Percentiles rank a stretch among this genome's conserved stretches.
phyloP scores from a whole-genome alignment of 441 rosid genomes.

The Brassica balearica region DNA sequence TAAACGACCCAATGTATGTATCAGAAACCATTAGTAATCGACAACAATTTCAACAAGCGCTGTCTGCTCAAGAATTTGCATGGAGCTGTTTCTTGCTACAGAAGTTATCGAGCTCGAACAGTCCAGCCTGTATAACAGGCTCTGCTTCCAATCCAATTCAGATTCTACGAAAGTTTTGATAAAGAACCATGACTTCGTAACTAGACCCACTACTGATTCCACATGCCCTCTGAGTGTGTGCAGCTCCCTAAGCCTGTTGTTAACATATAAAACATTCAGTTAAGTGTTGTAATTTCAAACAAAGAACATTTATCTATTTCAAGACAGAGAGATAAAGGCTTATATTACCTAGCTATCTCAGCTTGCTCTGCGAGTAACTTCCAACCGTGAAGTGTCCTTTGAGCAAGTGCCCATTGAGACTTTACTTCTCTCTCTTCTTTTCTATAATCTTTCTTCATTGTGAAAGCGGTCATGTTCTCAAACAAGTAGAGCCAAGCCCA shows the following conservation, averaged over 20 bases:
- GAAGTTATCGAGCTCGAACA: too few species aligned
- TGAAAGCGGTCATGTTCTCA: slow-evolving; percentile 91
- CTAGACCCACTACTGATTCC: too few species aligned
- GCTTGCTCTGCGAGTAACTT: slow-evolving; percentile 90
- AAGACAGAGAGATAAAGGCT: background rate
- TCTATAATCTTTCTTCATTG: slow-evolving; percentile 85
- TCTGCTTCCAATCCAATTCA: too few species aligned
- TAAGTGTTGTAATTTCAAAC: background rate
- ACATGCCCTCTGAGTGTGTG: too few species aligned
- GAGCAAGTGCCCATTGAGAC: slow-evolving; percentile 86
- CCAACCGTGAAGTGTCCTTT: slow-evolving; percentile 80
- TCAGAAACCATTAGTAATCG: slow-evolving; percentile 30
- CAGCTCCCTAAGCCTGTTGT: slow-evolving; percentile 50
- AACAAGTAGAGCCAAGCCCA: slow-evolving; percentile 61
- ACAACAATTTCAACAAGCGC: slow-evolving; percentile 32
- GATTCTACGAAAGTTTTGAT: too few species aligned
- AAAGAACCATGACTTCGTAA: background rate
- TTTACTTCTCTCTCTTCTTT: slow-evolving; percentile 74
- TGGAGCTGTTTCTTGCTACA: too few species aligned
- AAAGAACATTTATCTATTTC: background rate
- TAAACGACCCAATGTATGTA: slow-evolving; percentile 66
- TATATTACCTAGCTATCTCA: slow-evolving; percentile 71
- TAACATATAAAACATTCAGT: background rate
- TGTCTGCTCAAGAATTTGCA: too few species aligned
- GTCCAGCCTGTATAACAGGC: too few species aligned